phyloP scores from a whole-genome alignment of 306 rosid genomes.

The Morella rubra region DNA sequence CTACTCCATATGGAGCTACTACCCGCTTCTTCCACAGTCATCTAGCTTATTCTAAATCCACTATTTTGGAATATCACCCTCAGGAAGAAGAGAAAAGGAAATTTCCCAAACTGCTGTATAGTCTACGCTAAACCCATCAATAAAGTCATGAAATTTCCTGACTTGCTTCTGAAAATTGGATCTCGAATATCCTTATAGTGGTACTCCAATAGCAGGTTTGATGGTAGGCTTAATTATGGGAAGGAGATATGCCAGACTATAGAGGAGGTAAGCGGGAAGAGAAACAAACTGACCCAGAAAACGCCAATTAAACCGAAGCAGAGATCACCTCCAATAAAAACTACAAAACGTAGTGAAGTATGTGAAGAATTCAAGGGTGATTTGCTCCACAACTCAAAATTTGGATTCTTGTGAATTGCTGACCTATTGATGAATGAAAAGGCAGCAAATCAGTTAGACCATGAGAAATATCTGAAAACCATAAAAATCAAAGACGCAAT shows the following conservation, averaged over 20 bases:
- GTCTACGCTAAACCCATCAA: conserved; percentile 39
- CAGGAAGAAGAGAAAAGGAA: conserved; percentile 31
- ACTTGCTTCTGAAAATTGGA: conserved; percentile 35
- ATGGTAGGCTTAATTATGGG: conserved; percentile 35
- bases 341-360: conserved; percentile 32
- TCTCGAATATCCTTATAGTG: conserved; percentile 33
- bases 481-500: conserved; percentile 50
- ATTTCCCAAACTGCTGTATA: conserved; percentile 30
- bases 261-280: conserved; percentile 23
- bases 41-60: conserved; percentile 35
- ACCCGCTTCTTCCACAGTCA: conserved; percentile 68
- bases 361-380: conserved; percentile 48
- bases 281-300: conserved; percentile 36
- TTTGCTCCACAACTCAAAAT: conserved; percentile 53
- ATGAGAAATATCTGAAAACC: conserved; percentile 81
- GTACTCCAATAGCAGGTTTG: conserved; percentile 13
- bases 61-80: conserved; percentile 27
- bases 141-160: conserved; percentile 19
- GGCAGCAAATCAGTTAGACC: conserved; percentile 64
- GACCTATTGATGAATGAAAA: conserved; percentile 67
- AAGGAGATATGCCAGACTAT: conserved; percentile 28
- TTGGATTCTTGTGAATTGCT: conserved; percentile 60
- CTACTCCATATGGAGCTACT: conserved; percentile 78
- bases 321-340: conserved; percentile 51
- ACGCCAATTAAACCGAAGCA: conserved; percentile 38